Evolutionary conservation across 306 rosid species (phyloP).

Genomic region (Malus orientalis): DNA sequence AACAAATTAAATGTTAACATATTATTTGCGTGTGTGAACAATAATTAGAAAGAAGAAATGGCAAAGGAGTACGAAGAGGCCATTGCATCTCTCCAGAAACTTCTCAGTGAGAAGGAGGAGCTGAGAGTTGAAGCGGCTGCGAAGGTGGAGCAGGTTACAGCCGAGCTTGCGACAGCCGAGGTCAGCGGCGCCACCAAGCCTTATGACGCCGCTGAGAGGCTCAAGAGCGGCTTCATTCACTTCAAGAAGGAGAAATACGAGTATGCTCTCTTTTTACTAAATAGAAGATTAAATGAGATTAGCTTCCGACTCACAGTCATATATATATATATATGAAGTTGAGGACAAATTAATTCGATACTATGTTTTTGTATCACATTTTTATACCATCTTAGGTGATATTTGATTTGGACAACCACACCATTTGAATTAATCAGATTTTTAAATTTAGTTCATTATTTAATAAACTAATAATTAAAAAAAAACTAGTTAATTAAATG

Average conservation of each 20-base stretch:
- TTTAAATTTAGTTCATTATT: too few relatives aligned
- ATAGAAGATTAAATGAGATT: too few relatives aligned
- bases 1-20: neutral
- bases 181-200: slow-evolving; percentile 12
- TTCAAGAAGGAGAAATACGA: slow-evolving; percentile 97
- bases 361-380: too few relatives aligned
- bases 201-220: slow-evolving; percentile 66
- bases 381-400: too few relatives aligned
- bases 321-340: neutral
- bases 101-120: slow-evolving; percentile 74
- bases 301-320: too few relatives aligned
- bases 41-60: slow-evolving; percentile 64
- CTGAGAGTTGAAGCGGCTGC: slow-evolving; percentile 61
- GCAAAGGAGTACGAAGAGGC: slow-evolving; percentile 83
- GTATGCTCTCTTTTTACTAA: slow-evolving; percentile 21
- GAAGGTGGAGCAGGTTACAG: slow-evolving; percentile 73
- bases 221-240: slow-evolving; percentile 63
- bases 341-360: neutral
- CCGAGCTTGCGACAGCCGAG: slow-evolving; percentile 41
- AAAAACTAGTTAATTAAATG: too few relatives aligned
- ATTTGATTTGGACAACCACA: too few relatives aligned
- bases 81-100: slow-evolving; percentile 68
- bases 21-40: neutral
- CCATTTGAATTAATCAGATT: too few relatives aligned
- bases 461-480: too few relatives aligned